Conservation (phyloP, 352 stramenopile species). For the Phytophthora constricta region DNA sequence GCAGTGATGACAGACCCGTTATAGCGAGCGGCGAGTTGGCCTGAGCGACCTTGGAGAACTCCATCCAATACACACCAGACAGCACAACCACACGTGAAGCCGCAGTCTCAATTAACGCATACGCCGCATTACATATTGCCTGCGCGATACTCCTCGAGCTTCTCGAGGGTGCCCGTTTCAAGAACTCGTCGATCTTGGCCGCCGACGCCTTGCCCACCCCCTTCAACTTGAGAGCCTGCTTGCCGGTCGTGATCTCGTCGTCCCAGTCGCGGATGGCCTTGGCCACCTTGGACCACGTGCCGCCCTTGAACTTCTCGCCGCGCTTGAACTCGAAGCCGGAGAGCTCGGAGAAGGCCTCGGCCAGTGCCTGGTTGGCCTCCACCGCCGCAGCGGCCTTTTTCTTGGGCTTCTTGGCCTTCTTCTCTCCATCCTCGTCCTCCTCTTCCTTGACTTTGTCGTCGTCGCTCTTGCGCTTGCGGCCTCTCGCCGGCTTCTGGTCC, state of each 20-base stretch:
- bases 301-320: constrained; percentile 86
- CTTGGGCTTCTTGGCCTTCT: constrained; percentile 56
- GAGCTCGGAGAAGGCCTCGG: constrained; percentile 80
- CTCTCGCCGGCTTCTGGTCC: constrained; percentile 41
- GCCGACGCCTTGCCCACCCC: constrained; percentile 83
- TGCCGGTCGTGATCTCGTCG: constrained; percentile 67
- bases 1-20: too few species aligned
- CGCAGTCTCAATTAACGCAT: too few species aligned
- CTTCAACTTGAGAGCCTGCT: constrained; percentile 85
- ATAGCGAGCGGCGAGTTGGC: too few species aligned
- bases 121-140: constrained; percentile 73
- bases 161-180: constrained; percentile 81
- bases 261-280: constrained; percentile 83
- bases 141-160: constrained; percentile 85
- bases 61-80: too few species aligned
- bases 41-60: too few species aligned
- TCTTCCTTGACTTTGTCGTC: constrained; percentile 39
- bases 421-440: constrained; percentile 53
- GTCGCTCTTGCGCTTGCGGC: constrained; percentile 34
- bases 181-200: constrained; percentile 87
- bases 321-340: constrained; percentile 91
- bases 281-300: constrained; percentile 88
- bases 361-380: constrained; percentile 75
- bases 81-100: too few species aligned
- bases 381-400: constrained; percentile 63